Base-by-base conservation (phyloP, 2,329 filamentous ascomycete genomes). In the Claviceps quebecensis region DNA sequence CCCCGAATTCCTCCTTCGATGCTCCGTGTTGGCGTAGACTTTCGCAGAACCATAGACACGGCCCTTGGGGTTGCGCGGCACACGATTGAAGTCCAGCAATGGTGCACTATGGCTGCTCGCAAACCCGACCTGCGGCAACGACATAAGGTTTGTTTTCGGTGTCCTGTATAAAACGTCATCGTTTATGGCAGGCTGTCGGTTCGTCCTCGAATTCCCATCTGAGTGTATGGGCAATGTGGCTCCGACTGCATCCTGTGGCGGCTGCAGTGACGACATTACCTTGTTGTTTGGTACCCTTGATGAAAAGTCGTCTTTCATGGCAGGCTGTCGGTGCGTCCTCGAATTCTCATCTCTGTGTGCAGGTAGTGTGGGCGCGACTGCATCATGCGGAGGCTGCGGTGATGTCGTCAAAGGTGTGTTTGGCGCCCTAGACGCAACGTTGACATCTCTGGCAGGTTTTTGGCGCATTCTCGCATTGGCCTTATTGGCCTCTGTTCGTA, bases 11-110 rank as follows among this genome's bases (percentile, higher is more conserved):
- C 23, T 39, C 4, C 41, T 48, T 40, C 54, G 43, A 36, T 39
- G 49, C 17, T 39, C 48, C 17, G 34, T 48, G 46, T 56, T 54
- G 38, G 50, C 52, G 37, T 51, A 57, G 19, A 53, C 53, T 19
- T 49, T 50, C 22, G 52, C 54, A n/a, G 52, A 47, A 34, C 54
- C 54, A 41, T 55, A 53, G 2, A 39, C 19, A 16, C 43, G 51
- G 7, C 49, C 39, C 14, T 44, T 38, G 26, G 36, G 9, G 1
- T 34, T 17, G 19, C 37, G 16, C 5, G 19, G 14, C n/a, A 5
- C 11, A 3, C 14, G 17, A n/a, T 29, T 41, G 3, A 22, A 40
- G 22, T 50, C 36, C 22, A 44, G 19, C 2, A 47, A 54, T 8
- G 46, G 26, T 14, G 50, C 37, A 34, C 38, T 48, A 22, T 37